Evolutionary conservation across 495 filamentous ascomycete genomes (phyloP), one percentile per base, ranked within the genome.

Genomic region (Aspergillus nidulans): DNA sequence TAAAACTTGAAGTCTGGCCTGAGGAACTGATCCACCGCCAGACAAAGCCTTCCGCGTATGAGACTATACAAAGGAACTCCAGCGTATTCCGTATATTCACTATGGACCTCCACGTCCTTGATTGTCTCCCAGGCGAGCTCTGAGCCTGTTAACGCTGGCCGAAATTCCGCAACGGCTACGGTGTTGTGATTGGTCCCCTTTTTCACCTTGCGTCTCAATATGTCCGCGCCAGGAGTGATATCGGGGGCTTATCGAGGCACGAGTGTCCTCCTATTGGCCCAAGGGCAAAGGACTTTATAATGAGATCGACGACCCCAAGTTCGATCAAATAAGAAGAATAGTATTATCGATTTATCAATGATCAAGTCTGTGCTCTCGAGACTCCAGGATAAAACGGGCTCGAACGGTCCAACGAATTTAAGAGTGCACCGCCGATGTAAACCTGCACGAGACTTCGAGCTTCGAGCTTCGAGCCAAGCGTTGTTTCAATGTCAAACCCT

Each of bases 101-200:
- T n/a, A n/a, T n/a, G n/a, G n/a, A n/a, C n/a, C n/a, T n/a, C n/a
- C n/a, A n/a, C n/a, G n/a, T n/a, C n/a, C n/a, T n/a, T n/a, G n/a
- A n/a, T n/a, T n/a, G n/a, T n/a, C n/a, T n/a, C n/a, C n/a, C n/a
- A n/a, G n/a, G n/a, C n/a, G n/a, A n/a, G n/a, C n/a, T n/a, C n/a
- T n/a, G n/a, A n/a, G n/a, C n/a, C n/a, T n/a, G n/a, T n/a, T n/a
- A n/a, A n/a, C n/a, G n/a, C n/a, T n/a, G n/a, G n/a, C n/a, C n/a
- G n/a, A n/a, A n/a, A n/a, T n/a, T n/a, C n/a, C n/a, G n/a, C n/a
- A n/a, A n/a, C n/a, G n/a, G n/a, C n/a, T n/a, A n/a, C n/a, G n/a
- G n/a, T n/a, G n/a, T n/a, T n/a, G n/a, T 53, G 50, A 53, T 58
- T 58, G 56, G 49, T 49, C 56, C 43, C 56, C 56, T 46, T 58